A percentile compares a stretch with the other conserved stretches of the same genome.
Evolutionary conservation across 1,284 basidiomycete species (phyloP).

Genomic region (Cystobasidium sp.): DNA sequence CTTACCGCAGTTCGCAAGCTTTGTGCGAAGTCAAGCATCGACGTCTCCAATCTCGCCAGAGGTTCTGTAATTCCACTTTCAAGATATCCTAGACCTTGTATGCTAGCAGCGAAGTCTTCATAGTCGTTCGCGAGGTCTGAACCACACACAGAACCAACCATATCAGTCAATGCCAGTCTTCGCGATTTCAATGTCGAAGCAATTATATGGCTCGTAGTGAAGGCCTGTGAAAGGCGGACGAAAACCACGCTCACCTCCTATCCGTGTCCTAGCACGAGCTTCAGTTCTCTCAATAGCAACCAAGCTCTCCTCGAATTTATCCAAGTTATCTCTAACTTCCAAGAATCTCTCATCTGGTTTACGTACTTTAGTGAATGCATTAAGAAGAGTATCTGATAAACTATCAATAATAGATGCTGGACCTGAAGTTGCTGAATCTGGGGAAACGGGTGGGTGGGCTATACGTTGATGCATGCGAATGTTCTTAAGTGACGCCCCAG

Average conservation of each 20-base stretch:
- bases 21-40: slow-evolving; percentile 87
- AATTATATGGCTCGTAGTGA: neutral
- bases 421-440: slow-evolving; percentile 66
- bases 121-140: slow-evolving; percentile 93
- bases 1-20: slow-evolving; percentile 77
- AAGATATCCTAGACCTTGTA: slow-evolving; percentile 94
- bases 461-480: slow-evolving; percentile 94
- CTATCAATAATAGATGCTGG: slow-evolving; percentile 81
- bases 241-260: slow-evolving; percentile 73
- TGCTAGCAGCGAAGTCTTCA: slow-evolving; percentile 90
- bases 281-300: slow-evolving; percentile 78
- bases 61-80: slow-evolving; percentile 98
- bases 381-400: slow-evolving; percentile 91
- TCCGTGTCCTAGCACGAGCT: slow-evolving; percentile 71
- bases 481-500: too few species aligned
- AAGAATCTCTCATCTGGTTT: slow-evolving; percentile 97
- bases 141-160: slow-evolving; percentile 55
- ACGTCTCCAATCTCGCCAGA: slow-evolving; percentile 92
- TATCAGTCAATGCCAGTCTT: slow-evolving; percentile 51
- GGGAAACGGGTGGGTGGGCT: slow-evolving; percentile 75
- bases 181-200: too few species aligned
- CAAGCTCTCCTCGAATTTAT: slow-evolving; percentile 93
- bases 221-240: slow-evolving; percentile 43
- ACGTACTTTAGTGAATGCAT: slow-evolving; percentile 89
- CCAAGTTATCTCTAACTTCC: slow-evolving; percentile 84